Base-by-base conservation (phyloP, 306 rosid genomes). In the Cicer cuneatum region DNA sequence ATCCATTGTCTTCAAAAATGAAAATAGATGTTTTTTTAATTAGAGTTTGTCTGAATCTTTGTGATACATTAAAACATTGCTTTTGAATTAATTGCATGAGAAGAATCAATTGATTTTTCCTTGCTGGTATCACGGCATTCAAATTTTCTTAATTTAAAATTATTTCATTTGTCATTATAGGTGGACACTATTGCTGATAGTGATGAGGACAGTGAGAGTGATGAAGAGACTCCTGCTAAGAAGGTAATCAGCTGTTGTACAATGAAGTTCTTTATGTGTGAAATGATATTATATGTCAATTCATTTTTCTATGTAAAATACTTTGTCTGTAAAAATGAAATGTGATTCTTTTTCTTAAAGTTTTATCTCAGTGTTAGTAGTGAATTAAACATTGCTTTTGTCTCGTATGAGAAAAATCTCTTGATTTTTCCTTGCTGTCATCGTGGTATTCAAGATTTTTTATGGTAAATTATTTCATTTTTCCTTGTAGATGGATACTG, bases 161-260 rank as follows among this genome's bases (percentile, higher is more conserved):
- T 68, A 42, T 24, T 2, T 53, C 14, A 49, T 64, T 68, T 14
- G 47, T 45, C 4, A 10, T 42, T 82, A 21, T 53, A 92, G 96
- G 53, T 69, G 42, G 83, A 41, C 5, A 88, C 40, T 5, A 83
- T 52, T 53, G 11, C 5, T 13, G 56, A 49, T 49, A 49, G 56
- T 15, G 56, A 49, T 14, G 56, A 49, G 10, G 60, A 16, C n/a
- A 63, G 68, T 33, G 88, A 76, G 24, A 72, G 69, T 5, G 86
- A 84, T 53, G 75, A 76, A 4, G 79, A 85, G 67, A 70, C 83
- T 41, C 75, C 86, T 63, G 88, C 76, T 0, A 86, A 87, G 82
- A 90, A 90, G 96, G 98, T 88, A 42, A 29, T 29, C 35, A 29
- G 0, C 35, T 29, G 35, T 29, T 29, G 35, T 29, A 29, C 35